phyloP scores from a whole-genome alignment of 2,329 filamentous ascomycete species.

The Leptoxyphium fumago region DNA sequence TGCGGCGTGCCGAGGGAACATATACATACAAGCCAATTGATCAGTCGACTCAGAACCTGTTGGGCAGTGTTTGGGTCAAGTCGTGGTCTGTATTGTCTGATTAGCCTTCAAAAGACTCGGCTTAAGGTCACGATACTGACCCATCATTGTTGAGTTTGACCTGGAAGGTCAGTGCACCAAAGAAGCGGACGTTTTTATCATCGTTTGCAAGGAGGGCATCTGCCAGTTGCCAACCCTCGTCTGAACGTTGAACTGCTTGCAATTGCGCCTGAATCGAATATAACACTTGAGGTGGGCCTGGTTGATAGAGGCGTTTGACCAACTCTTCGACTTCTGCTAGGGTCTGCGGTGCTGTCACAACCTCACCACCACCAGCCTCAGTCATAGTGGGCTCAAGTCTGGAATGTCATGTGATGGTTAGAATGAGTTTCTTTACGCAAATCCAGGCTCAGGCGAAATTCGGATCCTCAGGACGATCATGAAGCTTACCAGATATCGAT shows the following conservation, averaged over 20 bases:
- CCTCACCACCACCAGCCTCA: not conserved
- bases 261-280: slow-evolving; percentile 55
- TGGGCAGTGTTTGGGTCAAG: slow-evolving; percentile 43
- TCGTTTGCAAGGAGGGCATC: slow-evolving; percentile 55
- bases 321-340: slow-evolving; percentile 21
- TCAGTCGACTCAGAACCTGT: slow-evolving; percentile 44
- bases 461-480: too few relatives aligned
- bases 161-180: slow-evolving; percentile 81
- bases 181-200: slow-evolving; percentile 71
- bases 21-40: slow-evolving; percentile 43
- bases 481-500: too few relatives aligned
- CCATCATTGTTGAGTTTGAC: slow-evolving; percentile 64
- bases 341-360: slow-evolving; percentile 3
- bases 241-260: slow-evolving; percentile 62
- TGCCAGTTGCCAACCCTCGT: slow-evolving; percentile 74
- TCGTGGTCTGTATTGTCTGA: slow-evolving; percentile 16
- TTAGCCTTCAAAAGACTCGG: slow-evolving; percentile 12
- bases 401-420: too few relatives aligned
- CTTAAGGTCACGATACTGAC: slow-evolving; percentile 18
- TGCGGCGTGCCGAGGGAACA: not conserved
- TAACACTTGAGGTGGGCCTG: slow-evolving; percentile 29
- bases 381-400: not conserved
- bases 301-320: slow-evolving; percentile 37
- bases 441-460: too few relatives aligned
- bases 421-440: too few relatives aligned